Base-by-base conservation (phyloP, 371 early-diverging fungal species). In the Entomophthora muscae region DNA sequence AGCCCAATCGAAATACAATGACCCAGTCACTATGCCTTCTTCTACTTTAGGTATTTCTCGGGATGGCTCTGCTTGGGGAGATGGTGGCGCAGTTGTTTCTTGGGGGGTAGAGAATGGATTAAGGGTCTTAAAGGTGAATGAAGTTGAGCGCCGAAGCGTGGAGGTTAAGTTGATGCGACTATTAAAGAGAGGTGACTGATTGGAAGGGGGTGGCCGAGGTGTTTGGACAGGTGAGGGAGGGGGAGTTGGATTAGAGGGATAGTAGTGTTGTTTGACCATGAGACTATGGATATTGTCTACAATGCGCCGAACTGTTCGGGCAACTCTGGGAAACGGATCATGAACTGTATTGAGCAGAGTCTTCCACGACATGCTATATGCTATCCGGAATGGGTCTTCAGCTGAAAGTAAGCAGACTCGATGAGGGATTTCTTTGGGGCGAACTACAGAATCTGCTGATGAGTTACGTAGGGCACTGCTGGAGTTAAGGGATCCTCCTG, bases 1-100 rank as follows among this genome's bases (percentile, higher is more conserved):
- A 68, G 87, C 85, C 89, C 87, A 88, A 58, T 89, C 87, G 64
- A 84, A 90, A 56, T 90, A 87, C 5, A 70, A 72, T 0, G 88
- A 88, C 22, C 7, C n/a, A 7, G 30, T 33, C 22, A 22, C 61
- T n/a, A 61, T 22, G 12, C 27, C 42, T 7, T 17, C 12, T 17
- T 23, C 55, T 26, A 24, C 10, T 21, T 55, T 5, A 3, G 55
- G 55, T 26, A 21, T 26, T 26, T 21, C 12, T 29, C 2, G 13
- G 26, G 1, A 7, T 21, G 58, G 58, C 26, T 13, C 10, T 17
- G 7, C 32, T 26, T 26, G 51, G 0, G 5, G n/a, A 5, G 13
- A 17, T 5, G 31, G 12, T 3, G 10, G 31, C 5, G 33, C 5
- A 17, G 42, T 17, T 42, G 42, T 5, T 17, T 42, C 42, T 5